These are phyloP conservation scores for Penicillium goetzii DNA, from an alignment of 495 filamentous ascomycete genomes.

Conservation along the genomic window DNA sequence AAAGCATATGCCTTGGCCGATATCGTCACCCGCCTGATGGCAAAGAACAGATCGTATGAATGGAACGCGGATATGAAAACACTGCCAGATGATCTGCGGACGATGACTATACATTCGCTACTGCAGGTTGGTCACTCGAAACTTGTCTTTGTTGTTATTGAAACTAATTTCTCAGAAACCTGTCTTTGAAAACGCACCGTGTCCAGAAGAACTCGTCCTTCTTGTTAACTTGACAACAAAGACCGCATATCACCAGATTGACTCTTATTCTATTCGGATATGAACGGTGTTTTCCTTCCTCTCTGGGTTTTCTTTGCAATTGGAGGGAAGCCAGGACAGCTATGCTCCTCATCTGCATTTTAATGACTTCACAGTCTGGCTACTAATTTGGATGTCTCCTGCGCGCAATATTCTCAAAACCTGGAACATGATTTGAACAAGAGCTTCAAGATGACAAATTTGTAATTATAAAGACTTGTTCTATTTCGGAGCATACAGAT, in stretches of 20 bases:
- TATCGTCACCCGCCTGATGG: constrained; percentile 12
- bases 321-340: not conserved
- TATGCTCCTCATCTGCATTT: not conserved
- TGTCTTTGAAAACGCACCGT: not conserved
- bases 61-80: not conserved
- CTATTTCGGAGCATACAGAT: not conserved
- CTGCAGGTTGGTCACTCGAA: constrained; percentile 1
- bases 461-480: not conserved
- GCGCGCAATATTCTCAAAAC: not conserved
- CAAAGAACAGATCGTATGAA: constrained; percentile 1
- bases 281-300: constrained; percentile 2
- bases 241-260: not conserved
- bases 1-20: constrained; percentile 11
- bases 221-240: not conserved
- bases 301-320: not conserved
- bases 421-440: not conserved
- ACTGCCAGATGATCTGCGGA: not conserved
- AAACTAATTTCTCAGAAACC: constrained; percentile 1
- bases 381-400: not conserved
- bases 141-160: not conserved
- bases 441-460: not conserved
- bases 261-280: not conserved
- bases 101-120: not conserved
- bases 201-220: not conserved
- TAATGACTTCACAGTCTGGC: not conserved